These are phyloP conservation scores for Aspergillus sp. DNA, from an alignment of 2,329 filamentous ascomycete species.

Conservation along the genomic window DNA sequence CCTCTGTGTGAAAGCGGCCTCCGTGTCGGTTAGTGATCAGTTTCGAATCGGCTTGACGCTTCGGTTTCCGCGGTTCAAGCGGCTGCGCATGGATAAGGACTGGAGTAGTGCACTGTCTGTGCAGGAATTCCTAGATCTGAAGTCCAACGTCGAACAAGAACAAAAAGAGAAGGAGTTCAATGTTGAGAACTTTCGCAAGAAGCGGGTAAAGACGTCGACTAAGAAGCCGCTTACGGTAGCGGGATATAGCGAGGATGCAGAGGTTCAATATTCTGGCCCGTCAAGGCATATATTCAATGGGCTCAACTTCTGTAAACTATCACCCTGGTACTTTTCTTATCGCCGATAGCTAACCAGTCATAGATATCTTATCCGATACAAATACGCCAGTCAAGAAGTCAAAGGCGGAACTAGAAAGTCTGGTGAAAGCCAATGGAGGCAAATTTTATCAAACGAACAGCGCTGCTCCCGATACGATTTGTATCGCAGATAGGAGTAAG, in stretches of 20 bases:
- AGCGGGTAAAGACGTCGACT: constrained; percentile 56
- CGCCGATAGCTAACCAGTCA: constrained; percentile 10
- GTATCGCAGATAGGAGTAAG: constrained; percentile 73
- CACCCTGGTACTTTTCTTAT: constrained; percentile 1
- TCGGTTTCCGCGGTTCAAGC: constrained; percentile 87
- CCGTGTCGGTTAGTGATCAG: constrained; percentile 69
- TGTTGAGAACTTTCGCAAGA: constrained; percentile 66
- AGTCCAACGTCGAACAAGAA: constrained; percentile 67
- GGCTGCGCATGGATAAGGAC: constrained; percentile 74
- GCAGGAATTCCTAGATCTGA: constrained; percentile 73
- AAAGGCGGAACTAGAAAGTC: constrained; percentile 74
- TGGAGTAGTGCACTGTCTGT: constrained; percentile 80
- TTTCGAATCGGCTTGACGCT: constrained; percentile 77
- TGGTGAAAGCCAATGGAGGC: constrained; percentile 83
- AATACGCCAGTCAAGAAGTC: constrained; percentile 67
- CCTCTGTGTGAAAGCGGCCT: constrained; percentile 83
- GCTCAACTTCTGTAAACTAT: constrained; percentile 65
- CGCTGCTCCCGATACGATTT: constrained; percentile 61
- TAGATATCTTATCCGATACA: constrained; percentile 72
- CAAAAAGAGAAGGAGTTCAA: constrained; percentile 72
- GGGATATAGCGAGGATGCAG: constrained; percentile 59
- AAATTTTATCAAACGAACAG: constrained; percentile 72
- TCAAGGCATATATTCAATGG: constrained; percentile 70
- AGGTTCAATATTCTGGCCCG: constrained; percentile 56
- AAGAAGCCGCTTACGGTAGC: constrained; percentile 73